phyloP scores from a whole-genome alignment of 352 stramenopile genomes.

The Pythium grandisporangium region DNA sequence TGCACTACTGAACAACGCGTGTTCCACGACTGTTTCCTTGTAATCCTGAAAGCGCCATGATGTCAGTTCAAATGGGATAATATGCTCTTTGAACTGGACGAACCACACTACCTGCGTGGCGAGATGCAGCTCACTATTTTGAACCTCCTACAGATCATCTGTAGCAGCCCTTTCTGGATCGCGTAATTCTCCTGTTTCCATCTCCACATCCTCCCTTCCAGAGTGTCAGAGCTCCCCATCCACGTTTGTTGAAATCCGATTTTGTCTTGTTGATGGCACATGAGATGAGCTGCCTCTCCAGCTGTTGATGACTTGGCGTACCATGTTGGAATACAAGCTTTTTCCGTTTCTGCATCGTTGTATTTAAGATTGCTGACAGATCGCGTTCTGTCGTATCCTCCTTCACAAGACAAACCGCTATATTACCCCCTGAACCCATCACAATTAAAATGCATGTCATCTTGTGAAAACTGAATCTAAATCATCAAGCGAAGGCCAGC shows the following conservation, averaged over 20 bases:
- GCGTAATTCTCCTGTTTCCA: background rate
- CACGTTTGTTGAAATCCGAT: conserved; percentile 1
- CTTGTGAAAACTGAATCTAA: conserved; percentile 7
- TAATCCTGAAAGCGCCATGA: conserved; percentile 7
- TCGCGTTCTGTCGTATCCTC: conserved; percentile 1
- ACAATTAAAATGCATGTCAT: conserved; percentile 7
- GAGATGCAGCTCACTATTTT: background rate
- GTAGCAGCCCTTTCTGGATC: background rate
- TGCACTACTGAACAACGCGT: background rate
- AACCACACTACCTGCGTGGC: background rate
- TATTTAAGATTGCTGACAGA: background rate
- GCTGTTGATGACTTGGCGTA: conserved; percentile 2
- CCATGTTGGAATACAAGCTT: conserved; percentile 7
- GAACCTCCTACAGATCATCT: background rate
- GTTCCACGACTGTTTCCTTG: background rate
- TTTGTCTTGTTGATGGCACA: conserved; percentile 10
- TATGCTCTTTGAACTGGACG: too few relatives aligned
- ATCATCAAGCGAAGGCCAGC: conserved; percentile 7
- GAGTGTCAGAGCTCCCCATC: background rate
- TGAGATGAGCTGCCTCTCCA: conserved; percentile 6
- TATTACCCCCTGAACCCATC: conserved; percentile 4
- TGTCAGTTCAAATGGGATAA: conserved; percentile 1
- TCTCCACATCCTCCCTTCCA: background rate
- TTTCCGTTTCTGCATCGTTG: background rate
- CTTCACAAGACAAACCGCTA: conserved; percentile 5